Base-by-base conservation (phyloP, 2,329 filamentous ascomycete species). In the Aspergillus eucalypticola region DNA sequence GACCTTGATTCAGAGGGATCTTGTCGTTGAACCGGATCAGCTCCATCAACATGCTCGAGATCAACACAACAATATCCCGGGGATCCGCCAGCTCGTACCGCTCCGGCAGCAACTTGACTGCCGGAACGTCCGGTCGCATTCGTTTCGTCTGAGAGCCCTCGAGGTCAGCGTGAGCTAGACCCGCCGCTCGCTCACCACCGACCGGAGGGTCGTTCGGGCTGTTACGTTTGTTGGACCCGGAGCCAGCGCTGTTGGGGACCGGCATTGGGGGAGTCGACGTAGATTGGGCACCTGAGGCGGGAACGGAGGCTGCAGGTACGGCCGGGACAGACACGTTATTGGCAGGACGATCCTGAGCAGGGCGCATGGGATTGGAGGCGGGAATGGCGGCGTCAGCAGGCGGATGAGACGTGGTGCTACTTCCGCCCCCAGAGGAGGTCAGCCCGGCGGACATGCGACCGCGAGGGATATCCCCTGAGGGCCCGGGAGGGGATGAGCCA, bases 11-110 rank as follows among this genome's bases (percentile, higher is more conserved):
- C 58, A 97, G 85, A 50, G 94, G 93, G 64, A 95, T 87, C 52
- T 85, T 85, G 75, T 99, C 95, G 71, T 99, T 99, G 64, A 94
- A 91, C 63, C 91, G 88, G 67, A 99, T 96, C 51, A 99, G 82
- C 77, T 99, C 95, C 76, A 93, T 89, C 51, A 99, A 84, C 95
- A 99, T 98, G 71, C 96, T 91, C 49, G 93, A 88, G 66, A 99
- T 95, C 62, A 99, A 81, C 44, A 94, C 83, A 27, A 96, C 95
- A 73, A 99, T 86, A 73, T 97, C 93, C 70, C 92, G 90, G 8
- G 91, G 86, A 41, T 89, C 83, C 73, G 91, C 96, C 10, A 87
- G 80, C 75, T 96, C 92, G 75, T 99, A 99, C 69, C 84, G 83
- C 61, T 84, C 76, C 1, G 95, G 80, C 60, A 82, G 83, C 59